phyloP scores from a whole-genome alignment of 768 basidiomycete species.

The Amanita pseudoporphyria region DNA sequence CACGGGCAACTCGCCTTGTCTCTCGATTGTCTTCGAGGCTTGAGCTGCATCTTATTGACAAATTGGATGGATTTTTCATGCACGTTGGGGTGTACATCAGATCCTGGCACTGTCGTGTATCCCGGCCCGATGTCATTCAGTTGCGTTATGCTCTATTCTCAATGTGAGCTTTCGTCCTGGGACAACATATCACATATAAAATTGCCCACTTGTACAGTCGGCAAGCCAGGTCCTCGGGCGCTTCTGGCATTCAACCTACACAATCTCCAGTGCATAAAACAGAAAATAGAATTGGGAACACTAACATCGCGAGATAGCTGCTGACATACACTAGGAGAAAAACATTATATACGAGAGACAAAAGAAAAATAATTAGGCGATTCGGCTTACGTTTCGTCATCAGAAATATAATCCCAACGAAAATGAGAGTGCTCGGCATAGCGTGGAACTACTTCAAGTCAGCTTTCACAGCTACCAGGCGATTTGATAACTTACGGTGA shows the following conservation, averaged over 20 bases:
- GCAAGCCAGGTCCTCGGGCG: background rate
- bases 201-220: too few species aligned
- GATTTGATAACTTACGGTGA: background rate
- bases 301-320: background rate
- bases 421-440: background rate
- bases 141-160: background rate
- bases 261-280: background rate
- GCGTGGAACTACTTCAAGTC: background rate
- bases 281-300: background rate
- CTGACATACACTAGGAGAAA: background rate
- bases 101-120: too few species aligned
- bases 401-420: background rate
- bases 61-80: too few species aligned
- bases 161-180: too few species aligned
- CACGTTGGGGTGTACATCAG: too few species aligned
- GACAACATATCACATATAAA: too few species aligned
- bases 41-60: too few species aligned
- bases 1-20: too few species aligned
- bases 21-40: too few species aligned
- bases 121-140: background rate
- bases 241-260: background rate
- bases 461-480: too few species aligned
- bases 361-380: background rate
- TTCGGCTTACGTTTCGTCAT: background rate
- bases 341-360: background rate